Percentiles rank a stretch among this genome's conserved stretches.
These are phyloP conservation scores for Hawksworthiomyces lignivorus DNA, from an alignment of 2,329 filamentous ascomycete genomes.

Conservation along the genomic window DNA sequence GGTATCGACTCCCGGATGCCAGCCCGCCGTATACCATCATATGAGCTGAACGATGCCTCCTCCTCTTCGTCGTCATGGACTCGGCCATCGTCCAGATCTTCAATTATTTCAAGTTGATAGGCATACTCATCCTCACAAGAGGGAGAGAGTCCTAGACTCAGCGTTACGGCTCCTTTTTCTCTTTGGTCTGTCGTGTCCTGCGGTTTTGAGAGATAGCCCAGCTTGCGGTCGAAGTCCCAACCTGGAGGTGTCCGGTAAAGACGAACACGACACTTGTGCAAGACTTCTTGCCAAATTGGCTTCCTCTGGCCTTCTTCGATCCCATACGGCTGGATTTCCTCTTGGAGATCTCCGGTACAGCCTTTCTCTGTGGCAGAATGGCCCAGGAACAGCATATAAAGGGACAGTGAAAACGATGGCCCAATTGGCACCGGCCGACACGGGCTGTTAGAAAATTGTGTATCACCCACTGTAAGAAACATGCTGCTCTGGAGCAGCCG, in stretches of 20 bases:
- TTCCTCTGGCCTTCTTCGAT: constrained; percentile 49
- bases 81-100: constrained; percentile 62
- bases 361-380: no score
- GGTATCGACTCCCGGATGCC: constrained; percentile 48
- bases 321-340: constrained; percentile 28
- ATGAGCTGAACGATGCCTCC: constrained; percentile 19
- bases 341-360: no score
- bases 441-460: constrained; percentile 63
- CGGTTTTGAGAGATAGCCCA: constrained; percentile 26
- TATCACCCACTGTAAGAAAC: constrained; percentile 79
- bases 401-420: constrained; percentile 73
- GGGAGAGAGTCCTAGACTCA: no score
- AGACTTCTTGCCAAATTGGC: constrained; percentile 89
- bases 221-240: constrained; percentile 34
- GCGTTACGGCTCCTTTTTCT: no score
- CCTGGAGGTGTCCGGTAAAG: constrained; percentile 62
- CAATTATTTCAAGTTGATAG: constrained; percentile 74
- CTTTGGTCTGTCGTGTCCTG: constrained; percentile 13
- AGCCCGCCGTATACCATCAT: constrained; percentile 33
- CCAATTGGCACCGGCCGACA: constrained; percentile 70
- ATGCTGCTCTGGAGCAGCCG: constrained; percentile 87
- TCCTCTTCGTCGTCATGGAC: constrained; percentile 36
- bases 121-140: constrained; percentile 56
- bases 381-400: constrained; percentile 92
- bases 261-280: constrained; percentile 84